Evolutionary conservation across 202 grass and related monocot species (phyloP), one percentile per base, ranked within the genome.

Genomic region (Bolboschoenoplectus hybrid): DNA sequence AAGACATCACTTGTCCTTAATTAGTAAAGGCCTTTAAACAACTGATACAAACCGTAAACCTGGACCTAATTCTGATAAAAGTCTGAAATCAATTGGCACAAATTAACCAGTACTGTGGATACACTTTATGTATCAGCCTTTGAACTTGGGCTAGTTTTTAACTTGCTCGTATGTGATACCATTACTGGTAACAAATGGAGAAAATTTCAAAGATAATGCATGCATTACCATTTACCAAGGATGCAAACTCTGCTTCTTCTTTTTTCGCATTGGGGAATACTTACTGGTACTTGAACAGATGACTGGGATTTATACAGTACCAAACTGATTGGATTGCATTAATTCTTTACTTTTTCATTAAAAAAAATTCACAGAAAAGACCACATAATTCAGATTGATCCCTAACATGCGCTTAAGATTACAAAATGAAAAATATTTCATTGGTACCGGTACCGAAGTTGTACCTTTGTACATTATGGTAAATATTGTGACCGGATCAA

Each of bases 261-360:
- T 52, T 55, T n/a, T 47, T 76, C 55, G 49, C 73, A 55, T 52
- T 6, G 26, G 49, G n/a, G 43, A 75, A 1, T 75, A 53, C 10
- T 3, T 53, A 76, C 47, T 74, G 47, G 26, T 76, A 76, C 72
- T 34, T 75, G 72, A 74, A 51, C 9, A 74, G 19, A 74, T 74
- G 10, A 75, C 32, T 52, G 51, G 12, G 13, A 77, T 56, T 13
- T 76, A 10, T 76, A 55, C 4, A 71, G 7, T 71, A 71, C 41
- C 7, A 13, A 78, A 35, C 20, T 8, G 26, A 11, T 45, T 38
- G 2, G 32, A 57, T 78, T 78, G 1, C 32, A 56, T 57, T 36
- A 5, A 26, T 26, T 44, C 43, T 58, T 39, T 7, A 79, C 52
- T 77, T 38, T 75, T 56, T 38, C 73, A 77, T 77, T 36, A 16